Base-by-base conservation (phyloP, 176 grass and related monocot genomes). In the Puccinellia tenuiflora region DNA sequence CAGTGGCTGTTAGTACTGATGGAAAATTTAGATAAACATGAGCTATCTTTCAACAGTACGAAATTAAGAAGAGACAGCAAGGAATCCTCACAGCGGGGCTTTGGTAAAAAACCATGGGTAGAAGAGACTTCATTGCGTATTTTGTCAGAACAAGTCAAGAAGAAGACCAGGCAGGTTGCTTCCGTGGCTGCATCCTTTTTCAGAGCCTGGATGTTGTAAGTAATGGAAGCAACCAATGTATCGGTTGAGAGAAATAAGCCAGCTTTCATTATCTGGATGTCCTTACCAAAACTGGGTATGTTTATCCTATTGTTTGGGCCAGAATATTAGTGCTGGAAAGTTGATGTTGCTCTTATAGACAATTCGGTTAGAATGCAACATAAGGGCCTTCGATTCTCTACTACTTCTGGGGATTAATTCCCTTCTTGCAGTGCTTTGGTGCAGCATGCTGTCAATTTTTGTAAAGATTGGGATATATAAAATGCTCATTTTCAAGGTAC, bases 331-430 rank as follows among this genome's bases (percentile, higher is more conserved):
- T 78, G 81, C 83, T 85, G 96, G 92, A 89, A 93, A 89, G 81
- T 85, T 95, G 74, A 56, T 92, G 77, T 65, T 93, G 60, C 88
- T 95, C 78, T 75, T 95, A 47, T 88, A 87, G 52, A 86, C 92
- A 55, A 85, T 90, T 83, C 95, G 96, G 96, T 64, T 98, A 76
- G 90, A 98, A 84, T 98, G 92, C 85, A 86, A 77, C 57, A 91
- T 92, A n/a, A n/a, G n/a, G 77, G 96, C 92, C 73, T 89, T 94
- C 56, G 89, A 98, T 91, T 98, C 96, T 84, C 85, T 98, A 61
- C 37, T 98, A 55, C 86, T 82, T 26, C 76, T 95, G 80, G 96
- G 96, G 52, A 93, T 92, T 71, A 92, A 92, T 65, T 98, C 92
- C 33, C 84, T 98, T 68, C 88, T 98, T 82, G 87, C 88, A 66